Evolutionary conservation across 2,329 filamentous ascomycete species (phyloP), one percentile per base, ranked within the genome.

Genomic region (Simplicillium aogashimaense): DNA sequence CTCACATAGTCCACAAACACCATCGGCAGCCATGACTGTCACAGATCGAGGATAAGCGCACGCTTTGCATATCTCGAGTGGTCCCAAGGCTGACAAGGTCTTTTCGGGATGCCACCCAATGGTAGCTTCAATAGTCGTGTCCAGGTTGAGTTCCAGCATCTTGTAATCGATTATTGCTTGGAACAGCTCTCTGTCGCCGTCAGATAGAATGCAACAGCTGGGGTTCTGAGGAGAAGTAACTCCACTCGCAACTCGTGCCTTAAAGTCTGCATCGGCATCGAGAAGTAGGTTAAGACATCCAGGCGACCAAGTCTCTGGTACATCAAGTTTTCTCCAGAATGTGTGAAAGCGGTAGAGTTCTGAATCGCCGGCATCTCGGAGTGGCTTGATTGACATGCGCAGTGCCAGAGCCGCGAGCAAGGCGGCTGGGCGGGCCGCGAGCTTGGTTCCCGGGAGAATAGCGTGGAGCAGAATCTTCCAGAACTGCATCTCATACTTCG

Each of bases 261-360:
- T n/a, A n/a, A n/a, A n/a, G 40, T 60, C 54, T 14, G 48, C 45
- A 48, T 73, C 66, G 0, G 69, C 68, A 36, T 70, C 66, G 2
- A 72, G 57, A 12, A 74, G 49, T n/a, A 72, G 52, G 0, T 54
- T 50, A 17, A 72, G 46, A 36, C 67, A 73, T 41, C 55, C 61
- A 7, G 61, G 42, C 35, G 64, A 71, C 67, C 69, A 74, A 8
- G 61, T 73, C 48, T 74, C 70, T 1, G 68, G 67, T 7, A 65
- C 57, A 3, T 67, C 60, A 4, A 69, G 45, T 9, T 59, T 64
- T 41, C 69, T 72, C 69, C 70, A 74, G 18, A 59, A 59, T 18
- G 56, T 52, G 4, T 58, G 57, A 50, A 61, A 69, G 3, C 47
- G 52, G 3, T 66, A 37, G 36, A 74, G 57, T 41, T 69, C 64